These are phyloP conservation scores for Rhytidhysteron rufulum DNA, from an alignment of 2,329 filamentous ascomycete genomes.

Conservation along the genomic window DNA sequence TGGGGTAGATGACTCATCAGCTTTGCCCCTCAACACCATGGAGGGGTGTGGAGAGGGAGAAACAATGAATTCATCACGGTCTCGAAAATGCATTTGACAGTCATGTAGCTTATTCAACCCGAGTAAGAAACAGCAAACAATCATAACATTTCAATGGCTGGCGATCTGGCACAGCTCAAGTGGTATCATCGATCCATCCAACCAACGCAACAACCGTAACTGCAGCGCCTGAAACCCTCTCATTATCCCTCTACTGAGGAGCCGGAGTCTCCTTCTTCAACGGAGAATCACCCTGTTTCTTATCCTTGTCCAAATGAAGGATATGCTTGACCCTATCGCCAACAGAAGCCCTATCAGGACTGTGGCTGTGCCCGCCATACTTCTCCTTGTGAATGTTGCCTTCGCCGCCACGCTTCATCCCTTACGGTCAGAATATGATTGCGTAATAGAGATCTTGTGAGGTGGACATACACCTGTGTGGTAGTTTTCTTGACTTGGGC, in stretches of 20 bases:
- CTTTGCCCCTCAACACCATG: constrained; percentile 5
- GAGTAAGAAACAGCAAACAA: not conserved
- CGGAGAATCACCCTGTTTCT: constrained; percentile 26
- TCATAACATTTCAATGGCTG: too few relatives aligned
- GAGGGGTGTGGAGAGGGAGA: not conserved
- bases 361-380: constrained; percentile 43
- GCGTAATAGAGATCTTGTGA: too few relatives aligned
- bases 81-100: too few relatives aligned
- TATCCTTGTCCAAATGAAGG: constrained; percentile 33
- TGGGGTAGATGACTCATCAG: constrained; percentile 1
- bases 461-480: constrained; percentile 42
- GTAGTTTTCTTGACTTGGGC: constrained; percentile 40
- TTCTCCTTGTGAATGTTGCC: constrained; percentile 48
- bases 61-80: too few relatives aligned
- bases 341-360: constrained; percentile 33
- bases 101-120: too few relatives aligned
- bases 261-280: constrained; percentile 18
- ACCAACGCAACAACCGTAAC: too few relatives aligned
- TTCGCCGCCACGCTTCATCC: constrained; percentile 38
- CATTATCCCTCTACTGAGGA: too few relatives aligned
- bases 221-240: too few relatives aligned
- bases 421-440: not conserved
- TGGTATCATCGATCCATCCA: not conserved
- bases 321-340: constrained; percentile 44
- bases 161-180: not conserved